Evolutionary conservation across 2,329 filamentous ascomycete species (phyloP).

Genomic region (Penicillium freii): DNA sequence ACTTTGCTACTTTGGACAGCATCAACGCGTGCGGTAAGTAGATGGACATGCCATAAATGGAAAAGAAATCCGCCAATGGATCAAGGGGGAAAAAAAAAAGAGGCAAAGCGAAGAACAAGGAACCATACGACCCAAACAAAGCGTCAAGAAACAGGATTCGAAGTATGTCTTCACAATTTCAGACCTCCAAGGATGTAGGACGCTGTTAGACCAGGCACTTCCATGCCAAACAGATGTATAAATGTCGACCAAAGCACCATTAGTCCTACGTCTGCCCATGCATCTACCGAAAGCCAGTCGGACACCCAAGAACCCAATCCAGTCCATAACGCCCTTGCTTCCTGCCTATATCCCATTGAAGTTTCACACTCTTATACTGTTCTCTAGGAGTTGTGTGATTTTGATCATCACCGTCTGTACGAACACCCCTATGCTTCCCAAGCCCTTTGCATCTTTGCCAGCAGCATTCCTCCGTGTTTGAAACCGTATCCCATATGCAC

Average conservation of each 20-base stretch:
- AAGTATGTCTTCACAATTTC: background rate
- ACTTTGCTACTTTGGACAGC: background rate
- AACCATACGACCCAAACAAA: background rate
- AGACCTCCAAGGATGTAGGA: conserved; percentile 5
- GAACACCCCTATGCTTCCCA: conserved; percentile 15
- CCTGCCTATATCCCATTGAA: conserved; percentile 4
- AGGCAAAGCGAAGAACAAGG: background rate
- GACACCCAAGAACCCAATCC: conserved; percentile 6
- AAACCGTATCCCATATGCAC: background rate
- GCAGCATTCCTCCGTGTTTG: conserved; percentile 3
- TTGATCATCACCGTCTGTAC: conserved; percentile 48
- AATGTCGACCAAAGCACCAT: conserved; percentile 1
- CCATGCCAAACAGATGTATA: background rate
- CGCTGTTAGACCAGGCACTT: background rate
- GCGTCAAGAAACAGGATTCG: background rate
- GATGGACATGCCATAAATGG: background rate
- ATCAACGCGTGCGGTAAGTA: background rate
- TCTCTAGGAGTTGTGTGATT: conserved; percentile 46
- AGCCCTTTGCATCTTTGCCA: conserved; percentile 9
- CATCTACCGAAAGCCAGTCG: conserved; percentile 1
- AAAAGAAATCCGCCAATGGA: background rate
- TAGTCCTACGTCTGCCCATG: background rate
- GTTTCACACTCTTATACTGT: conserved; percentile 33
- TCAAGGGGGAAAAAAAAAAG: background rate
- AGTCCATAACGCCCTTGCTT: conserved; percentile 5